phyloP scores from a whole-genome alignment of 169 alveolate genomes.

The Plasmodium billcollinsi region DNA sequence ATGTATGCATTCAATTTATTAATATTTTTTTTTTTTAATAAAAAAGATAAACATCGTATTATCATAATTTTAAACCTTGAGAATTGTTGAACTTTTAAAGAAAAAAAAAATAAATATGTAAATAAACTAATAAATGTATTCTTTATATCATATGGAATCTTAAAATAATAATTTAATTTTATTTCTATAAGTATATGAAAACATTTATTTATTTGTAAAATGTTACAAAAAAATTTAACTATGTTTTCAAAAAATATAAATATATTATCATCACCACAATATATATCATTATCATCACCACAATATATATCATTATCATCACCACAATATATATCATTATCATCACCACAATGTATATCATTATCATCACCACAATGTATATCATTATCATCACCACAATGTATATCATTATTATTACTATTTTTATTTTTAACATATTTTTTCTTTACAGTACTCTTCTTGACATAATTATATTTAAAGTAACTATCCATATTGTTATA shows the following conservation, averaged over 20 bases:
- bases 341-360: no score
- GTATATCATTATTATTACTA: no score
- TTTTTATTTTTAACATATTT: no score
- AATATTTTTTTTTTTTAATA: slow-evolving; percentile 40
- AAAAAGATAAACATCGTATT: slow-evolving; percentile 14
- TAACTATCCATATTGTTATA: slow-evolving; percentile 5
- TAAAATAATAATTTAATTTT: slow-evolving; percentile 47
- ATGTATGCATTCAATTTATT: slow-evolving; percentile 57
- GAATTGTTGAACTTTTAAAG: slow-evolving; percentile 22
- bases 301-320: background rate
- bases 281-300: background rate
- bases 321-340: background rate
- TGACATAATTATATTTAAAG: no score
- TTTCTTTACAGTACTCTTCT: no score
- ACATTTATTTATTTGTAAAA: slow-evolving; percentile 59
- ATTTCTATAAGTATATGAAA: slow-evolving; percentile 52
- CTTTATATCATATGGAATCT: slow-evolving; percentile 21
- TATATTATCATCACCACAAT: background rate
- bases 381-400: background rate
- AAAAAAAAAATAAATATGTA: slow-evolving; percentile 40
- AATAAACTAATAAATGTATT: slow-evolving; percentile 55
- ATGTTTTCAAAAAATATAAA: slow-evolving; percentile 34
- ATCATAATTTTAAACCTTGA: background rate
- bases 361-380: background rate
- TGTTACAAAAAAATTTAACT: slow-evolving; percentile 48